Evolutionary conservation across 768 basidiomycete genomes (phyloP).

Genomic region (Sporobolomyces phaffii): DNA sequence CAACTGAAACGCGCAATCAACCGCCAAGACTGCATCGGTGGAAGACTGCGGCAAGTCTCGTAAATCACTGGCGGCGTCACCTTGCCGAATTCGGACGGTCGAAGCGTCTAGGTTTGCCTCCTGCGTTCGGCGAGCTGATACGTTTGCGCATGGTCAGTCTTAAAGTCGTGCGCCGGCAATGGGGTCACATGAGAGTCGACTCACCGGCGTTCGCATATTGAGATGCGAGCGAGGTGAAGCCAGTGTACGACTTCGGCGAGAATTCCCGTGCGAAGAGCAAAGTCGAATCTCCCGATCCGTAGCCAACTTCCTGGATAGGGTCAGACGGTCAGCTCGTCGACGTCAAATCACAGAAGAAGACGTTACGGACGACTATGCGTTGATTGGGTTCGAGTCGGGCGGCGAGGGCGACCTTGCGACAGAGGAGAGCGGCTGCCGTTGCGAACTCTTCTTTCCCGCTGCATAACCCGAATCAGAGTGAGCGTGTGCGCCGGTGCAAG

Average conservation of each 20-base stretch:
- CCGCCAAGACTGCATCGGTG: conserved; percentile 5
- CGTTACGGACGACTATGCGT: conserved; percentile 3
- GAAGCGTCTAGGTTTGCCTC: background rate
- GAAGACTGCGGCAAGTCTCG: background rate
- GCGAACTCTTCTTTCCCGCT: conserved; percentile 6
- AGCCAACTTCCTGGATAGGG: conserved; percentile 21
- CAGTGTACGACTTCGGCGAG: background rate
- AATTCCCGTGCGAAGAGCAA: conserved; percentile 18
- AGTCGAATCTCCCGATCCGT: conserved; percentile 29
- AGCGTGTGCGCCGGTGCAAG: background rate
- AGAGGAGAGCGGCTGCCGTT: background rate
- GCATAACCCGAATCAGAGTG: background rate
- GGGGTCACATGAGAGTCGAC: background rate
- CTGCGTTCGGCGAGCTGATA: background rate
- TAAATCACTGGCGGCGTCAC: conserved; percentile 11
- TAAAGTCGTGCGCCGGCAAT: background rate
- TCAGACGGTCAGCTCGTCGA: background rate
- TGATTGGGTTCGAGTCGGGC: background rate
- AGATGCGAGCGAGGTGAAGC: conserved; percentile 1
- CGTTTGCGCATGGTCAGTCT: background rate
- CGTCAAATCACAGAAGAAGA: too few relatives aligned
- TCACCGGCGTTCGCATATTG: conserved; percentile 3
- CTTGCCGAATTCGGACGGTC: background rate
- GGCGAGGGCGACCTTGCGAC: conserved; percentile 10
- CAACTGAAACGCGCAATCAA: conserved; percentile 32